Conservation (phyloP, 139 green algal species). For the Bryopsis sp. region DNA sequence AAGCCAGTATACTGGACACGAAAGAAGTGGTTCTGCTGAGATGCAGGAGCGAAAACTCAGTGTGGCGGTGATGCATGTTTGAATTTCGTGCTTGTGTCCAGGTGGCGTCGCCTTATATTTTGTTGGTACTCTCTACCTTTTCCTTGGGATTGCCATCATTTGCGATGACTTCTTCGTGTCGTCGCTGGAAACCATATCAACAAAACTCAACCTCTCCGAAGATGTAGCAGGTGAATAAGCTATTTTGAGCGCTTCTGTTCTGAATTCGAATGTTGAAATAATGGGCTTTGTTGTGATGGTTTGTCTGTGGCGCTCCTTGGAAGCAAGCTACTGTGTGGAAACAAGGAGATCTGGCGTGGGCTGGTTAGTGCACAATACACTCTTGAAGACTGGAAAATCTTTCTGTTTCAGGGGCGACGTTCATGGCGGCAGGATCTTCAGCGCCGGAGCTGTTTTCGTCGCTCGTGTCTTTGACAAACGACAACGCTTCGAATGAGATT, state of each 20-base stretch:
- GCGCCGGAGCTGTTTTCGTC: constrained; percentile 37
- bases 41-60: background rate
- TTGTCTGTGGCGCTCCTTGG: no score
- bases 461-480: constrained; percentile 24
- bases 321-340: no score
- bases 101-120: constrained; percentile 23
- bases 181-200: constrained; percentile 30
- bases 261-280: background rate
- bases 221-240: constrained; percentile 29
- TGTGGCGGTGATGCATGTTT: background rate
- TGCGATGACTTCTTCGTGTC: constrained; percentile 37
- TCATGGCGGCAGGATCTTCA: constrained; percentile 37
- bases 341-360: no score
- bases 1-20: background rate
- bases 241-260: background rate
- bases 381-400: background rate
- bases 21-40: background rate
- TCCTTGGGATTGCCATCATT: constrained; percentile 36
- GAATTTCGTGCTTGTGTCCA: constrained; percentile 6
- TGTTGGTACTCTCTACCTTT: constrained; percentile 26
- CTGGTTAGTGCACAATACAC: background rate
- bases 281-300: background rate
- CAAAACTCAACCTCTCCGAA: constrained; percentile 26
- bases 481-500: constrained; percentile 25
- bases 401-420: constrained; percentile 28